Evolutionary conservation across 257 asterid genomes (phyloP), one percentile per base, ranked within the genome.

Genomic region (Lavandula angustifolia): DNA sequence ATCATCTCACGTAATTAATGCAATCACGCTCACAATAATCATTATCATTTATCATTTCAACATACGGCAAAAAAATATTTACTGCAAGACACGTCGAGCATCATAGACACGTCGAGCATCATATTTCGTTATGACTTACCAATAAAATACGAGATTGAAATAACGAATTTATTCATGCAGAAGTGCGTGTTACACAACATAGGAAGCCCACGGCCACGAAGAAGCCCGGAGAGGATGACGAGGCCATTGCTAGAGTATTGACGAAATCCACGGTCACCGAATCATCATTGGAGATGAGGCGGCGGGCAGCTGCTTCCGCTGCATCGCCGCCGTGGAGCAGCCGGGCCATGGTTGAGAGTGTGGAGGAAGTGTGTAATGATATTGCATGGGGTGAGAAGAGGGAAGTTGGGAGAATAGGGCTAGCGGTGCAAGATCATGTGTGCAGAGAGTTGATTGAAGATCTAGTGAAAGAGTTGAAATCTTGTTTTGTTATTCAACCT

Each of bases 331-430:
- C 68, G 17, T 73, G 77, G 83, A 73, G 82, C 71, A 90, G 82
- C 72, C 63, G 71, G 70, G 90, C 92, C 1, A 80, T 85, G 97
- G 77, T 77, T 13, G 55, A 78, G 64, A 90, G 86, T 27, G 86
- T 90, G 4, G 91, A 85, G 18, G 88, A 90, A 81, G 97, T 84
- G 76, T 90, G 96, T 53, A 73, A 43, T 0, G 96, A 90, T 71
- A 71, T 82, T 6, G 86, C 73, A 0, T 85, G 95, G 87, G 97
- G 97, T 2, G 86, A 87, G 54, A 78, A 75, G 75, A 84, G 95
- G 66, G 97, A 90, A 71, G 50, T 66, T 1, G 80, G 81, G 56
- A 90, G 70, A 67, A 84, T 90, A 70, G 92, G 87, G 65, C 3
- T 85, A 57, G 82, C 62, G 4, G 73, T 90, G 79, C 91, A 87